These are phyloP conservation scores for Xylaria longipes DNA, from an alignment of 495 filamentous ascomycete species.

Conservation along the genomic window DNA sequence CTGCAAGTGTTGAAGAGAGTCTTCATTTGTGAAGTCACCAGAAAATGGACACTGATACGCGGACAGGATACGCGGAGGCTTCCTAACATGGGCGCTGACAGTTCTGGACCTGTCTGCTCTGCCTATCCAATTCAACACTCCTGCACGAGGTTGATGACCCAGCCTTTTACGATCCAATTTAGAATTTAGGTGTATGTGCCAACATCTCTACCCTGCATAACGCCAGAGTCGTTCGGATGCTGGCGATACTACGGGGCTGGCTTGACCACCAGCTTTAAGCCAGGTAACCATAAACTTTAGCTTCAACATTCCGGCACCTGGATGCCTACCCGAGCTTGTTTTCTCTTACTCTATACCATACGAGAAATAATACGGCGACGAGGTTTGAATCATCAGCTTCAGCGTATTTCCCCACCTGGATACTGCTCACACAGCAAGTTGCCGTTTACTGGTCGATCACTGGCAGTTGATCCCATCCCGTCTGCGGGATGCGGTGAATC, in stretches of 20 bases:
- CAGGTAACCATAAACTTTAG: too few species aligned
- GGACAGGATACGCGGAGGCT: background rate
- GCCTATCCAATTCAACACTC: background rate
- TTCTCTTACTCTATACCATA: background rate
- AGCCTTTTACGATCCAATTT: background rate
- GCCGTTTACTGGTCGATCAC: too few species aligned
- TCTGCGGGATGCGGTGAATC: too few species aligned
- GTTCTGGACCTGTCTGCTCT: background rate
- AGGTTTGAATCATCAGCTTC: background rate
- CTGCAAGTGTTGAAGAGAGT: background rate
- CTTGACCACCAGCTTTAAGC: too few species aligned
- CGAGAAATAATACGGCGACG: background rate
- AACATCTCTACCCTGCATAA: background rate
- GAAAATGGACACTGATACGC: too few species aligned
- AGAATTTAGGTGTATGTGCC: background rate
- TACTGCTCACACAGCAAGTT: too few species aligned
- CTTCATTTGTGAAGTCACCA: background rate
- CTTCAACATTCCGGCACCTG: too few species aligned
- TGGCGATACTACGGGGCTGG: too few species aligned
- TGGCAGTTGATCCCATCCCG: too few species aligned
- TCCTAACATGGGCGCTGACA: background rate
- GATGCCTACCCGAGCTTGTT: background rate
- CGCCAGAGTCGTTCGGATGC: too few species aligned
- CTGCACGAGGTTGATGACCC: background rate
- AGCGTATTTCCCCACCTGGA: too few species aligned